Evolutionary conservation across 192 early-diverging fungal genomes (phyloP), one percentile per base, ranked within the genome.

Genomic region (Coemansia sp.): DNA sequence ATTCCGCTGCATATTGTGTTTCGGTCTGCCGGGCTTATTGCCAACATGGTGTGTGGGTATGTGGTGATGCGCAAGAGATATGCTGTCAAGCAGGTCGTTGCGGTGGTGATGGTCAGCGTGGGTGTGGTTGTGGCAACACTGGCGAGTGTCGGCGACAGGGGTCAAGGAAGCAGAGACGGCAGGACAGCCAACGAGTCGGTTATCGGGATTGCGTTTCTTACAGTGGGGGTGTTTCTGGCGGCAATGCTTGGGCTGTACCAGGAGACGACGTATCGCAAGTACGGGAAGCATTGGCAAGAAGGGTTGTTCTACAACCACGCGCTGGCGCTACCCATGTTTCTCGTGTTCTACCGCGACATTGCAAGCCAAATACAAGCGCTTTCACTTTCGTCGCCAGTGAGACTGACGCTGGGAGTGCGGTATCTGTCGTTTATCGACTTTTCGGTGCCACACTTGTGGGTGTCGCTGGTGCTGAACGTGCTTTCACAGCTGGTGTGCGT

Each of bases 1-100:
- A 87, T 96, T 34, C 93, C 93, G 13, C 48, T 96, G 52, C 92
- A 96, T 67, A 96, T 96, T 48, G 88, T 96, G 30, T 96, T 96
- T 64, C 78, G 93, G 21, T 90, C 87, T 8, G 88, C 87, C 24
- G 86, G 89, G 10, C 69, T 96, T 23, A 84, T 96, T 51, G 85
- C 91, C 27, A 90, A 86, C 63, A 93, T 96, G 93, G 57, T 81
- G 5, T 75, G 91, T 53, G 90, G 89, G 2, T 83, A 82, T 64
- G 21, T 85, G 19, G 57, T 86, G 44, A 78, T 86, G 72, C 71
- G 70, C 51, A 91, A 86, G 61, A 79, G 84, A 67, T 85, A 84
- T 48, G 67, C 79, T 12, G 38, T n/a, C 0, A 62, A 39, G 58
- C 82, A 83, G 38, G 68, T 81, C 0, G 23, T 81, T 11, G 84